These are phyloP conservation scores for Cystofilobasidium macerans DNA, from an alignment of 768 basidiomycete genomes.

Conservation along the genomic window DNA sequence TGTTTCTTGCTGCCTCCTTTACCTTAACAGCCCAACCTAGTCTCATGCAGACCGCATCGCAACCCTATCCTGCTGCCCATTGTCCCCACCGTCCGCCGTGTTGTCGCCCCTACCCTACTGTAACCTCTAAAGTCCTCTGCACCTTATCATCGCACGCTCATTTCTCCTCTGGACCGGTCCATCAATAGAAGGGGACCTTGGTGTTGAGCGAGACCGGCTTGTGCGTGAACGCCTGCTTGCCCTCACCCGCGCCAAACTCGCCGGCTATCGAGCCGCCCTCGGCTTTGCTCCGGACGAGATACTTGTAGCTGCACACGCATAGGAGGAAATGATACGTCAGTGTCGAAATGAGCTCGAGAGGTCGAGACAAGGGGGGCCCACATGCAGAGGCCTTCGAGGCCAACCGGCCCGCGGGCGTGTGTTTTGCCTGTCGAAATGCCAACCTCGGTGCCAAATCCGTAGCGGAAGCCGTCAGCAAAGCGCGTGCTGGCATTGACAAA, in stretches of 20 bases:
- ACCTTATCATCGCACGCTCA: too few relatives aligned
- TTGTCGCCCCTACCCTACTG: too few relatives aligned
- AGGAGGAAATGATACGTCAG: not conserved
- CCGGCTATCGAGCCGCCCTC: conserved; percentile 68
- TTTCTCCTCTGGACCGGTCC: too few relatives aligned
- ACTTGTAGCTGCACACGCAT: conserved; percentile 94
- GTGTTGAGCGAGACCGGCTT: conserved; percentile 22
- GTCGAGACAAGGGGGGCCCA: not conserved
- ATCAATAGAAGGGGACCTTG: conserved; percentile 14
- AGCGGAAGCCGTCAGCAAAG: conserved; percentile 92
- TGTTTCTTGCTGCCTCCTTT: not conserved
- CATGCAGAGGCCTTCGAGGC: conserved; percentile 43
- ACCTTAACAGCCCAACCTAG: too few relatives aligned
- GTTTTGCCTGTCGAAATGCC: conserved; percentile 95
- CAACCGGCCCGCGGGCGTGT: conserved; percentile 92
- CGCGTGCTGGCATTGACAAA: conserved; percentile 92
- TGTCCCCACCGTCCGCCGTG: too few relatives aligned
- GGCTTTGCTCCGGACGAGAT: conserved; percentile 68
- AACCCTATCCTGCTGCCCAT: too few relatives aligned
- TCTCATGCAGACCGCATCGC: too few relatives aligned
- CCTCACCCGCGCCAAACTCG: conserved; percentile 63
- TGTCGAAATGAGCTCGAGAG: not conserved
- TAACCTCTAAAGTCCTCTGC: not conserved
- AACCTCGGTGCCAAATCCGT: conserved; percentile 95
- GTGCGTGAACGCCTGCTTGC: conserved; percentile 54